Evolutionary conservation across 108 stramenopile species (phyloP).

Genomic region (Stephanodiscus minutulus): DNA sequence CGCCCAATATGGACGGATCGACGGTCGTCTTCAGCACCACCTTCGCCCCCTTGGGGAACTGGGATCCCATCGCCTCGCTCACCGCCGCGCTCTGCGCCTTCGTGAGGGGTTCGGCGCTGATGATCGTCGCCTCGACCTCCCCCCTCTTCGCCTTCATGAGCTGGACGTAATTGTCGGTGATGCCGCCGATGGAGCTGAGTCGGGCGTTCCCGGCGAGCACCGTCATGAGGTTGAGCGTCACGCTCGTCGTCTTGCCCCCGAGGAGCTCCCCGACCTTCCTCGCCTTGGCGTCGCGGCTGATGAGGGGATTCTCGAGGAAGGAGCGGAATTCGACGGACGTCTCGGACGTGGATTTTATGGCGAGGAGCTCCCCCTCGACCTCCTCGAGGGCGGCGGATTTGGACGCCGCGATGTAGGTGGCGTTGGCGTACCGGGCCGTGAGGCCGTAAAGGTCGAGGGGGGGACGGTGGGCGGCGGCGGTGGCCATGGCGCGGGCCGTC

Average conservation of each 20-base stretch:
- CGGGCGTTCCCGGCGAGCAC: conserved; percentile 95
- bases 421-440: conserved; percentile 95
- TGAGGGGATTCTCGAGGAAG: conserved; percentile 91
- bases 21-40: conserved; percentile 82
- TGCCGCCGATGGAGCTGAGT: conserved; percentile 75
- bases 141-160: conserved; percentile 96
- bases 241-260: conserved; percentile 61
- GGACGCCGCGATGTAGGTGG: conserved; percentile 92
- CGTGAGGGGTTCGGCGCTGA: conserved; percentile 75
- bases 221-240: conserved; percentile 90
- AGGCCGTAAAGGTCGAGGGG: conserved; percentile 90
- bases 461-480: conserved; percentile 71
- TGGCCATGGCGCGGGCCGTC: conserved; percentile 4
- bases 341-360: conserved; percentile 66
- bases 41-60: conserved; percentile 73
- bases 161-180: conserved; percentile 68
- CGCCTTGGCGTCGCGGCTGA: conserved; percentile 79
- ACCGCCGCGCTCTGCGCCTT: conserved; percentile 73
- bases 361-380: conserved; percentile 88
- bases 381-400: conserved; percentile 76
- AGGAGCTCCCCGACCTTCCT: conserved; percentile 63
- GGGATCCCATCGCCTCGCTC: conserved; percentile 80
- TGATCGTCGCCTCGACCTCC: conserved; percentile 94
- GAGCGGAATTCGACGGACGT: conserved; percentile 60
- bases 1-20: conserved; percentile 91